Conservation (phyloP, 179 eudicot species). For the Beta macrorhiza region DNA sequence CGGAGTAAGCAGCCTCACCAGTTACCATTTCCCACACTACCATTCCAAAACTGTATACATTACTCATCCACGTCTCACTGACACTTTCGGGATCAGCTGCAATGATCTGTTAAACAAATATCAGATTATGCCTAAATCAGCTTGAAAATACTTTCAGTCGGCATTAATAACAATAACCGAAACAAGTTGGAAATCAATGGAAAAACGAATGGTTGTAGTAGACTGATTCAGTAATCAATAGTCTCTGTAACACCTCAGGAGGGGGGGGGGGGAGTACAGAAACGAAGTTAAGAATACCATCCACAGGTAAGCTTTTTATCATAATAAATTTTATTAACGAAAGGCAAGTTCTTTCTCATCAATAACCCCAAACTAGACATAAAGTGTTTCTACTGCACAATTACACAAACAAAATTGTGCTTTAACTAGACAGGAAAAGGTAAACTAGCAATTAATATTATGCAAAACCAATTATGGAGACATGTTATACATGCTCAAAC, state of each 20-base stretch:
- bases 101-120: slow-evolving; percentile 50
- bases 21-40: slow-evolving; percentile 89
- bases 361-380: slow-evolving; percentile 1
- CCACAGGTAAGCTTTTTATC: background rate
- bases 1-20: slow-evolving; percentile 86
- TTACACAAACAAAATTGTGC: slow-evolving; percentile 13
- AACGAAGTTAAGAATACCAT: background rate
- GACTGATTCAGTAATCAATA: background rate
- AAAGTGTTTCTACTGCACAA: slow-evolving; percentile 21
- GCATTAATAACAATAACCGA: background rate
- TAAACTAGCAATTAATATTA: slow-evolving; percentile 21
- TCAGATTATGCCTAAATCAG: background rate
- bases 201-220: background rate
- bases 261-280: too few species aligned
- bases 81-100: slow-evolving; percentile 93
- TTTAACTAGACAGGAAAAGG: slow-evolving; percentile 21
- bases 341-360: slow-evolving; percentile 1
- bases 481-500: slow-evolving; percentile 38
- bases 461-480: slow-evolving; percentile 27
- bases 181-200: background rate
- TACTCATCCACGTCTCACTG: slow-evolving; percentile 94
- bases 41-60: slow-evolving; percentile 90
- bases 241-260: background rate
- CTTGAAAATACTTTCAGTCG: background rate
- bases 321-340: background rate